phyloP scores from a whole-genome alignment of 2,329 filamentous ascomycete genomes.

The Albophoma yamanashiensis region DNA sequence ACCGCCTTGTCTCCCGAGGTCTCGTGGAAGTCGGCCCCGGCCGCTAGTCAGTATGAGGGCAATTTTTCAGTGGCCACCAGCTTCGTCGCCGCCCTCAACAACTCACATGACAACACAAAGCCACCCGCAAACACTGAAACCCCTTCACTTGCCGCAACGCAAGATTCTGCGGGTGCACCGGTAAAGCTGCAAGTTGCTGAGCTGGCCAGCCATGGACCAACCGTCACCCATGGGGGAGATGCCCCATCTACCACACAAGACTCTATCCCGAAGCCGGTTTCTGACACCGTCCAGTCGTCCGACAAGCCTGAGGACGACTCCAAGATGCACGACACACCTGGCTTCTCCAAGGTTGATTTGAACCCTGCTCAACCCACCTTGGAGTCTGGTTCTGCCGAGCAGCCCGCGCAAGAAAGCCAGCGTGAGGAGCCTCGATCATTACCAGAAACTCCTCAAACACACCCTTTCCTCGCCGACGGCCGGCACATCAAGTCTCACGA shows the following conservation, averaged over 20 bases:
- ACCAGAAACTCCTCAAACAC: background rate
- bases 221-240: background rate
- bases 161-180: background rate
- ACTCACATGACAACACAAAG: background rate
- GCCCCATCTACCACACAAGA: background rate
- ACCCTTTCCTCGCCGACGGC: background rate
- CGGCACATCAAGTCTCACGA: background rate
- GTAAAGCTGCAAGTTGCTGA: background rate
- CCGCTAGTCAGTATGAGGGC: conserved; percentile 1
- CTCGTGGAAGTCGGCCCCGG: conserved; percentile 8
- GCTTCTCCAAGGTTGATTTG: background rate
- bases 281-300: background rate
- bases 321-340: background rate
- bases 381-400: background rate
- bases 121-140: background rate
- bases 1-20: conserved; percentile 10
- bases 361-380: background rate
- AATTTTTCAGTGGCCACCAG: background rate
- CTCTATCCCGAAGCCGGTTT: background rate
- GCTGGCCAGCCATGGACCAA: background rate
- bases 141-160: background rate
- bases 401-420: background rate
- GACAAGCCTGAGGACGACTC: background rate
- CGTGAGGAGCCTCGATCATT: background rate
- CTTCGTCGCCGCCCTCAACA: background rate